A percentile compares a stretch with the other conserved stretches of the same genome.
phyloP scores from a whole-genome alignment of 352 stramenopile genomes.

The Paralagenidium karlingii region DNA sequence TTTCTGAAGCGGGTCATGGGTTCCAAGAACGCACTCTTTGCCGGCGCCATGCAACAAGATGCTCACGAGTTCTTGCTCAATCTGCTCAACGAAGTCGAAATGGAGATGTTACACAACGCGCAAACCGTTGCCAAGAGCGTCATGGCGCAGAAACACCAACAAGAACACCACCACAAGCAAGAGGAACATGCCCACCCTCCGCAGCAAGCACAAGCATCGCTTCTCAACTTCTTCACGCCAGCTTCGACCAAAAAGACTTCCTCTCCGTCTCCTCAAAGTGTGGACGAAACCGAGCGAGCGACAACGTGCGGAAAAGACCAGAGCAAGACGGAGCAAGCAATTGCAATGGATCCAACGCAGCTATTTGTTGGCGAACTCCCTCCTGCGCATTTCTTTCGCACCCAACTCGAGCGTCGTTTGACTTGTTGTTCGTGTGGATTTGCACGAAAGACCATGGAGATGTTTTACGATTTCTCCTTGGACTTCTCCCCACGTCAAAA shows the following conservation, averaged over 20 bases:
- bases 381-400: constrained; percentile 66
- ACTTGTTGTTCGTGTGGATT: constrained; percentile 68
- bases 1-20: constrained; percentile 69
- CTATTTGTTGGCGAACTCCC: constrained; percentile 33
- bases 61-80: constrained; percentile 81
- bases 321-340: constrained; percentile 8
- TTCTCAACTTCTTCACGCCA: constrained; percentile 64
- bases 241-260: constrained; percentile 12
- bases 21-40: constrained; percentile 64
- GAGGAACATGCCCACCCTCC: too few relatives aligned
- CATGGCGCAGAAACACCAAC: too few relatives aligned
- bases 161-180: too few relatives aligned
- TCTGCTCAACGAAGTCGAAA: constrained; percentile 75
- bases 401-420: constrained; percentile 60
- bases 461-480: constrained; percentile 80
- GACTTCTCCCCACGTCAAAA: constrained; percentile 29
- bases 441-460: constrained; percentile 62
- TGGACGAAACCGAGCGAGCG: constrained; percentile 1
- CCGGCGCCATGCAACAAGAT: constrained; percentile 77
- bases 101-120: too few relatives aligned
- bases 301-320: not conserved
- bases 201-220: constrained; percentile 20
- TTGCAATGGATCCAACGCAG: constrained; percentile 12
- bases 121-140: too few relatives aligned
- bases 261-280: too few relatives aligned